Evolutionary conservation across 1,139 yeast species (phyloP).

Genomic region (Yamadazyma triangularis): DNA sequence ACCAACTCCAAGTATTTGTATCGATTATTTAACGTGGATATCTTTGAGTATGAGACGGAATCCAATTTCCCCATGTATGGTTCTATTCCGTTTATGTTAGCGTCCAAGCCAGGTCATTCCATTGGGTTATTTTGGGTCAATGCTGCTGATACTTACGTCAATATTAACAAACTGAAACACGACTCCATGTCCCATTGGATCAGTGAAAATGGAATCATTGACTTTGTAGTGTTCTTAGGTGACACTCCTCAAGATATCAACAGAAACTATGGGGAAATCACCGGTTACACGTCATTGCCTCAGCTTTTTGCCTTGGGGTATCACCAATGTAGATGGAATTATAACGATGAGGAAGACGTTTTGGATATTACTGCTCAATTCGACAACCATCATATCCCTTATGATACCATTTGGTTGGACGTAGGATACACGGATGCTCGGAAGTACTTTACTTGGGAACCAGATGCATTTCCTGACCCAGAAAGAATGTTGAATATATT

Average conservation of each 20-base stretch:
- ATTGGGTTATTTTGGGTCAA: slow-evolving; percentile 90
- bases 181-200: slow-evolving; percentile 75
- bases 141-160: slow-evolving; percentile 89
- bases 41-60: slow-evolving; percentile 83
- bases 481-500: slow-evolving; percentile 58
- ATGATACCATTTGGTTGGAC: slow-evolving; percentile 93
- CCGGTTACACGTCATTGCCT: slow-evolving; percentile 78
- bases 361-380: slow-evolving; percentile 62
- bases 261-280: slow-evolving; percentile 59
- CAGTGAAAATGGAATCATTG: slow-evolving; percentile 83
- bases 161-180: slow-evolving; percentile 40
- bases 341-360: slow-evolving; percentile 83
- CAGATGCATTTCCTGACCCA: slow-evolving; percentile 70
- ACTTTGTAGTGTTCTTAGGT: slow-evolving; percentile 66
- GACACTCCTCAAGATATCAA: slow-evolving; percentile 58
- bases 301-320: slow-evolving; percentile 78
- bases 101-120: slow-evolving; percentile 53
- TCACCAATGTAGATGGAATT: slow-evolving; percentile 98
- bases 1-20: slow-evolving; percentile 34
- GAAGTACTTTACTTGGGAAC: slow-evolving; percentile 90
- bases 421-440: slow-evolving; percentile 84
- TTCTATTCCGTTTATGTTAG: slow-evolving; percentile 81
- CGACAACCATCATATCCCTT: slow-evolving; percentile 75
- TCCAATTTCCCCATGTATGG: slow-evolving; percentile 93
- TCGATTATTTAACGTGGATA: slow-evolving; percentile 86